These are phyloP conservation scores for Teunomyces pallodes DNA, from an alignment of 805 yeast species.

Conservation along the genomic window DNA sequence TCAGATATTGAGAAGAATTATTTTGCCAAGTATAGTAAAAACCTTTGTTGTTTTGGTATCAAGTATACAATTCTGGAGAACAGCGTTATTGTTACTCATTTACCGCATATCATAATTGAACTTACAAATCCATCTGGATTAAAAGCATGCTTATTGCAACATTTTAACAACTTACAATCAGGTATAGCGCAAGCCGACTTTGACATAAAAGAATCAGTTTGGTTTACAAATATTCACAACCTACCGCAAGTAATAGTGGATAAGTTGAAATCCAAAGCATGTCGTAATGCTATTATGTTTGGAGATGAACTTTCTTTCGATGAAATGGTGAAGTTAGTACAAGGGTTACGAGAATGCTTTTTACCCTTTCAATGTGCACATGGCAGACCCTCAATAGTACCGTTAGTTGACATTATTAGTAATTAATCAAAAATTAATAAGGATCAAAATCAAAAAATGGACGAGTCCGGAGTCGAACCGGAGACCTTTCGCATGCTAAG, in stretches of 20 bases:
- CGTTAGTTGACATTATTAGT: constrained; percentile 34
- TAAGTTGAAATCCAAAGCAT: constrained; percentile 57
- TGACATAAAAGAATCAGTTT: constrained; percentile 6
- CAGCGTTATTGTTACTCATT: constrained; percentile 30
- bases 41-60: constrained; percentile 19
- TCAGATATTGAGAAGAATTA: constrained; percentile 24
- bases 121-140: constrained; percentile 25
- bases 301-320: constrained; percentile 49
- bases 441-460: constrained; percentile 34
- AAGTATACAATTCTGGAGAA: constrained; percentile 5
- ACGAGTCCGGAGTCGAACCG: constrained; percentile 77
- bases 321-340: constrained; percentile 47
- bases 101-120: constrained; percentile 43
- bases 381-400: constrained; percentile 74
- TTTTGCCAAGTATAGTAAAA: constrained; percentile 11
- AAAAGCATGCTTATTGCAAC: constrained; percentile 41
- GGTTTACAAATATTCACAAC: constrained; percentile 19
- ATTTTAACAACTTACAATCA: constrained; percentile 40
- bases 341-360: constrained; percentile 44
- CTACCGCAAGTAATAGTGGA: constrained; percentile 55
- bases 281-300: constrained; percentile 69
- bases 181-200: constrained; percentile 21
- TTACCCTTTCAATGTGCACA: constrained; percentile 83
- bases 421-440: background rate
- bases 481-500: constrained; percentile 79